phyloP scores from a whole-genome alignment of 2,329 filamentous ascomycete genomes.

The Fusarium sp. region DNA sequence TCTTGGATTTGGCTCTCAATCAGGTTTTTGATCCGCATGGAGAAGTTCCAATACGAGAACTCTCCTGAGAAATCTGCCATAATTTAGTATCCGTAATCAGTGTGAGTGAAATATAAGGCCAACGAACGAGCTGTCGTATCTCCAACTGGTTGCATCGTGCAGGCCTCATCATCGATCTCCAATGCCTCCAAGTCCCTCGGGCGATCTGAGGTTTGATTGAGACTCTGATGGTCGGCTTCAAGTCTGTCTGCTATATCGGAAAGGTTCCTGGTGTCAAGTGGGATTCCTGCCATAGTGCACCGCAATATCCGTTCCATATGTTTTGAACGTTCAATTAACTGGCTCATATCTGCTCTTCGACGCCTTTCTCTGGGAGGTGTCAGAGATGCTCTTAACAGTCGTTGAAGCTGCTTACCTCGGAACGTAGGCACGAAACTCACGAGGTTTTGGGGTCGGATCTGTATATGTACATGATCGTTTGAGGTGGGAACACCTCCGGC shows the following conservation, averaged over 20 bases:
- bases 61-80: slow-evolving; percentile 4
- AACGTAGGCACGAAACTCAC: slow-evolving; percentile 12
- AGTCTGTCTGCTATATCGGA: slow-evolving; percentile 8
- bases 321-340: neutral
- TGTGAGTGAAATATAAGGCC: neutral
- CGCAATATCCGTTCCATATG: slow-evolving; percentile 13
- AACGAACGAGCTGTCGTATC: neutral
- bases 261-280: neutral
- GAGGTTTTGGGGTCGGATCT: neutral
- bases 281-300: neutral
- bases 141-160: slow-evolving; percentile 5
- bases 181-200: neutral
- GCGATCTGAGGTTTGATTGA: neutral
- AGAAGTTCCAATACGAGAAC: slow-evolving; percentile 14
- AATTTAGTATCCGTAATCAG: neutral
- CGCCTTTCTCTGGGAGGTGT: neutral
- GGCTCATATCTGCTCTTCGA: neutral
- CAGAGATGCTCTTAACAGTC: neutral
- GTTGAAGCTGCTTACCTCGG: neutral
- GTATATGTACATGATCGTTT: neutral
- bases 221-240: slow-evolving; percentile 1
- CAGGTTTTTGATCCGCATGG: neutral
- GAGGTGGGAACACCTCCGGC: slow-evolving; percentile 3
- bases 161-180: slow-evolving; percentile 11
- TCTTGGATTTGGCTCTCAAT: slow-evolving; percentile 8